phyloP scores from a whole-genome alignment of 164 flowering plant species.

The Vitis rupestris region DNA sequence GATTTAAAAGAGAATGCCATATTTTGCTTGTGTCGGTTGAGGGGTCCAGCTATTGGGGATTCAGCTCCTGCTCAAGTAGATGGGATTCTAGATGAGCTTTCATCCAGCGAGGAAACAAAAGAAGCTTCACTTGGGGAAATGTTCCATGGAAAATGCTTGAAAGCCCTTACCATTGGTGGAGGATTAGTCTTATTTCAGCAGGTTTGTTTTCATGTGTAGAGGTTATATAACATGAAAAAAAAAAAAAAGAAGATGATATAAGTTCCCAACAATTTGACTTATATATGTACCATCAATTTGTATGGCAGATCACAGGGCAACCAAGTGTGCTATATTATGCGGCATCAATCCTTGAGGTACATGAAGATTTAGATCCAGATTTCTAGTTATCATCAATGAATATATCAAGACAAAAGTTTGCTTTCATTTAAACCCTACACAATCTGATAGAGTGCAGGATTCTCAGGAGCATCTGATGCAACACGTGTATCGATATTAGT shows the following conservation, averaged over 20 bases:
- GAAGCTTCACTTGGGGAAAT: constrained; percentile 60
- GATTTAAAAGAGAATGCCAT: constrained; percentile 69
- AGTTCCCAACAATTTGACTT: neutral
- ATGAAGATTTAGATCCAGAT: neutral
- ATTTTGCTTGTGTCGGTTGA: constrained; percentile 63
- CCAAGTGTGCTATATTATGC: constrained; percentile 99
- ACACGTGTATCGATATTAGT: constrained; percentile 89
- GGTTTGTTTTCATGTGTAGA: constrained; percentile 38
- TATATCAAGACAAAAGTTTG: neutral
- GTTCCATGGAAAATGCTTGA: constrained; percentile 85
- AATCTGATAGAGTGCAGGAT: constrained; percentile 80
- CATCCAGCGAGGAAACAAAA: constrained; percentile 54
- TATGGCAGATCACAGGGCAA: constrained; percentile 92
- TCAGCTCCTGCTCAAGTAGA: constrained; percentile 66
- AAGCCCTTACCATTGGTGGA: constrained; percentile 83
- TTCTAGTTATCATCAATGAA: neutral
- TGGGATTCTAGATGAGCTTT: constrained; percentile 75
- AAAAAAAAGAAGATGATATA: neutral
- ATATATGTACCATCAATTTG: constrained; percentile 2
- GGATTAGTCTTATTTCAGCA: constrained; percentile 94
- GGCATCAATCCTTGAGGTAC: constrained; percentile 87
- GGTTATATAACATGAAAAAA: neutral
- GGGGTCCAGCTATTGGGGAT: constrained; percentile 63
- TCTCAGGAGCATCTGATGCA: constrained; percentile 94
- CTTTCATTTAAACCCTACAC: constrained; percentile 13